phyloP scores from a whole-genome alignment of 2,329 filamentous ascomycete species.

The Neocucurbitaria cava region DNA sequence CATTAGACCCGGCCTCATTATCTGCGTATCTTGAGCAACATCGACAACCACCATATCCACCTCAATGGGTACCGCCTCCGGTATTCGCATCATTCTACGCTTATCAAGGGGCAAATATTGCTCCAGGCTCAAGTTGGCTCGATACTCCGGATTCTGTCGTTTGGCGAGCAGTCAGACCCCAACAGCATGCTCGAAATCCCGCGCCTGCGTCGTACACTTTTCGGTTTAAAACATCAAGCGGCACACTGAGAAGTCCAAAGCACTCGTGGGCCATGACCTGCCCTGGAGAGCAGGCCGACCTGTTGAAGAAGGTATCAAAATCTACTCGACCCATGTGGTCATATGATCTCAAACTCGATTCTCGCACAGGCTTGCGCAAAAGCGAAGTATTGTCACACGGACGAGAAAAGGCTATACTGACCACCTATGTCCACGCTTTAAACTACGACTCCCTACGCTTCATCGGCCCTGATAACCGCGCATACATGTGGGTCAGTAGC shows the following conservation, averaged over 20 bases:
- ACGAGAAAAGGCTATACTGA: constrained; percentile 25
- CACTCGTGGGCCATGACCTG: constrained; percentile 38
- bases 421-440: constrained; percentile 38
- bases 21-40: constrained; percentile 37
- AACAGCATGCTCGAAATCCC: constrained; percentile 17
- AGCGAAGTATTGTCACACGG: constrained; percentile 30
- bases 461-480: constrained; percentile 32
- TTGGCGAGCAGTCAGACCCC: constrained; percentile 31
- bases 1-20: constrained; percentile 18
- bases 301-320: constrained; percentile 3
- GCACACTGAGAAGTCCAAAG: constrained; percentile 33
- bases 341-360: constrained; percentile 37
- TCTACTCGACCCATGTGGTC: constrained; percentile 23
- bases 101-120: constrained; percentile 9
- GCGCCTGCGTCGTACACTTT: constrained; percentile 28
- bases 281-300: background rate
- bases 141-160: constrained; percentile 26
- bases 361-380: constrained; percentile 30
- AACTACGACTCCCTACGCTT: constrained; percentile 45
- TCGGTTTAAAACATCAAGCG: constrained; percentile 32
- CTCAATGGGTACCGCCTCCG: constrained; percentile 38
- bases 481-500: constrained; percentile 42
- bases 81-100: constrained; percentile 31
- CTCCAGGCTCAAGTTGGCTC: constrained; percentile 31
- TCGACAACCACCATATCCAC: constrained; percentile 39